phyloP scores from a whole-genome alignment of 2,329 filamentous ascomycete genomes.

The Hyphodiscus sp. region DNA sequence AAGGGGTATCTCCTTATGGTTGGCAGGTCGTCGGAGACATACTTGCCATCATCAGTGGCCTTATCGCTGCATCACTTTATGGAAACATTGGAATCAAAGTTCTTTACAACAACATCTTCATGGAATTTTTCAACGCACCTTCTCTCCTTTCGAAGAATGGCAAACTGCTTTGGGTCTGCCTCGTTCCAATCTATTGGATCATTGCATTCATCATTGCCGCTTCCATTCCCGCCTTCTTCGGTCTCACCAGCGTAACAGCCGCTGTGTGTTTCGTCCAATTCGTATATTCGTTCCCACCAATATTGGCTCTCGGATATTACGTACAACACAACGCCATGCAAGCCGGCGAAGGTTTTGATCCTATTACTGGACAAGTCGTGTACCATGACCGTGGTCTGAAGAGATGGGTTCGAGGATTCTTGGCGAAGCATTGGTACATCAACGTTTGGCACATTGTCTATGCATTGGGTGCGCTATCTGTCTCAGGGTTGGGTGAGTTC shows the following conservation, averaged over 20 bases:
- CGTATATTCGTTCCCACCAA: constrained; percentile 40
- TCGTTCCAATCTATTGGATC: constrained; percentile 52
- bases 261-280: constrained; percentile 40
- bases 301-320: constrained; percentile 26
- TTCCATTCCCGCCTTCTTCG: constrained; percentile 40
- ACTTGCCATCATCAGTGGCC: constrained; percentile 25
- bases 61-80: constrained; percentile 34
- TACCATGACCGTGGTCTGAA: constrained; percentile 4
- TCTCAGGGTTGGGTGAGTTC: constrained; percentile 20
- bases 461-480: constrained; percentile 19
- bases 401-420: constrained; percentile 19
- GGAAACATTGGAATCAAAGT: constrained; percentile 38
- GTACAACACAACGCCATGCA: constrained; percentile 26
- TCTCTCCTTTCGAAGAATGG: constrained; percentile 13
- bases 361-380: constrained; percentile 12
- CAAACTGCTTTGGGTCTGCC: constrained; percentile 35
- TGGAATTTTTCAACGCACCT: constrained; percentile 41
- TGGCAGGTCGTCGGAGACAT: constrained; percentile 34
- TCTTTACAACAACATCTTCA: constrained; percentile 38
- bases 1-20: constrained; percentile 36
- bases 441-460: constrained; percentile 19
- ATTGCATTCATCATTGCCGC: constrained; percentile 49
- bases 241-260: constrained; percentile 34
- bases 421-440: constrained; percentile 6
- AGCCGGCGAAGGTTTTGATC: constrained; percentile 28